Evolutionary conservation across 371 early-diverging fungal species (phyloP).

Genomic region (Syncephalastrum racemosum): DNA sequence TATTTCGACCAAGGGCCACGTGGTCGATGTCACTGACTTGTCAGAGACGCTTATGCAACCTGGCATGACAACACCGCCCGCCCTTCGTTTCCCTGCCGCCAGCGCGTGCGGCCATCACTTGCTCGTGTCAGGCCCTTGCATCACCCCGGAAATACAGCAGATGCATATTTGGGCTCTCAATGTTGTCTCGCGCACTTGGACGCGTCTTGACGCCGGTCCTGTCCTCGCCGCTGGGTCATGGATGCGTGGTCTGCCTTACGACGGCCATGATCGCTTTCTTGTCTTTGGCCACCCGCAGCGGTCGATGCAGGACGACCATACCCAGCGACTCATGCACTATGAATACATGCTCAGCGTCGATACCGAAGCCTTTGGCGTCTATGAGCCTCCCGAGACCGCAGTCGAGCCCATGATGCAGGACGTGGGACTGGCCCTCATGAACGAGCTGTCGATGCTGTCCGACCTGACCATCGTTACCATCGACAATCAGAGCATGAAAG

Average conservation of each 20-base stretch:
- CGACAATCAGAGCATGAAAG: conserved; percentile 54
- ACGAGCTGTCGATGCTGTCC: conserved; percentile 46
- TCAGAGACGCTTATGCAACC: conserved; percentile 6
- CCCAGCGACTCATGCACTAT: conserved; percentile 65
- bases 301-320: conserved; percentile 64
- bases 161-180: conserved; percentile 77
- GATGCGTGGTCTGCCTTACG: conserved; percentile 65
- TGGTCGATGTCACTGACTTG: conserved; percentile 52
- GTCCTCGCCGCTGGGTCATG: conserved; percentile 67
- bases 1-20: conserved; percentile 25
- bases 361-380: conserved; percentile 65
- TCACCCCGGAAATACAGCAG: conserved; percentile 55
- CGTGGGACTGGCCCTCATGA: conserved; percentile 59
- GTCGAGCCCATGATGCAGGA: conserved; percentile 38
- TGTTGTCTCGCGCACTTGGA: conserved; percentile 59
- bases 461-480: conserved; percentile 56
- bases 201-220: conserved; percentile 64
- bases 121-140: conserved; percentile 69
- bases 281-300: conserved; percentile 75
- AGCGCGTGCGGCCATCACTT: conserved; percentile 65
- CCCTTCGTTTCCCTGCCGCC: conserved; percentile 71
- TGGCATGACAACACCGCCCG: conserved; percentile 60
- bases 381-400: conserved; percentile 39
- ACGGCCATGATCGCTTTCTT: conserved; percentile 56
- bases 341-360: conserved; percentile 60